A percentile compares a stretch with the other conserved stretches of the same genome.
Conservation (phyloP, 768 basidiomycete genomes). For the Lactifluus piperatus region DNA sequence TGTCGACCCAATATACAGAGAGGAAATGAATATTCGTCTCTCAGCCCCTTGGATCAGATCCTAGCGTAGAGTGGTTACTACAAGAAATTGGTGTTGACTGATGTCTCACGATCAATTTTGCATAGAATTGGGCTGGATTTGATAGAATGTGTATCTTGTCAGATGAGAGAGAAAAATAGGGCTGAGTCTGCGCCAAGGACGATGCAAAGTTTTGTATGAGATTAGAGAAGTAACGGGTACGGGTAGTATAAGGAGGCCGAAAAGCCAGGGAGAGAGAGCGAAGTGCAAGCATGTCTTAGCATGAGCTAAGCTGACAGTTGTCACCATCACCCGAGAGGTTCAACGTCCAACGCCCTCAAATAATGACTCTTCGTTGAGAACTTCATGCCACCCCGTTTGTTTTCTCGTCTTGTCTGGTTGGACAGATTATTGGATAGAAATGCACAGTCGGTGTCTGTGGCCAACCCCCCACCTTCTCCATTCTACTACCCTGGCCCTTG, state of each 20-base stretch:
- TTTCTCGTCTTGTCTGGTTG: constrained; percentile 4
- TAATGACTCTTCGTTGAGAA: no score
- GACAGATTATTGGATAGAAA: constrained; percentile 4
- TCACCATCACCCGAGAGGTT: neutral
- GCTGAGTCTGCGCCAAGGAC: constrained; percentile 17
- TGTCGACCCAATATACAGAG: constrained; percentile 76
- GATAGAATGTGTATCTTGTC: constrained; percentile 14
- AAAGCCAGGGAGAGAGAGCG: neutral
- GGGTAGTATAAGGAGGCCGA: no score
- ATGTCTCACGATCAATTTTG: constrained; percentile 14
- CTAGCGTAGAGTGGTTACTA: constrained; percentile 30
- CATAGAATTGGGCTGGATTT: constrained; percentile 12
- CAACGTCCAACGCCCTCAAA: constrained; percentile 1
- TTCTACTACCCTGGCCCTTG: constrained; percentile 47
- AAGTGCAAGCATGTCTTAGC: no score
- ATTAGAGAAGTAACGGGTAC: neutral
- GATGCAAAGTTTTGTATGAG: constrained; percentile 13
- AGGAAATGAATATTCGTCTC: constrained; percentile 79
- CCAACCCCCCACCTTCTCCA: constrained; percentile 10
- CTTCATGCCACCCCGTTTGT: neutral
- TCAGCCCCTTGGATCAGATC: constrained; percentile 71
- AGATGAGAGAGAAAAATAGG: constrained; percentile 14
- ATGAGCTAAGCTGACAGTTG: neutral
- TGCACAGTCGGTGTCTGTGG: constrained; percentile 2
- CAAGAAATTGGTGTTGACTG: neutral